Conservation (phyloP, 1,284 basidiomycete genomes). For the Ustilago cynodontis region DNA sequence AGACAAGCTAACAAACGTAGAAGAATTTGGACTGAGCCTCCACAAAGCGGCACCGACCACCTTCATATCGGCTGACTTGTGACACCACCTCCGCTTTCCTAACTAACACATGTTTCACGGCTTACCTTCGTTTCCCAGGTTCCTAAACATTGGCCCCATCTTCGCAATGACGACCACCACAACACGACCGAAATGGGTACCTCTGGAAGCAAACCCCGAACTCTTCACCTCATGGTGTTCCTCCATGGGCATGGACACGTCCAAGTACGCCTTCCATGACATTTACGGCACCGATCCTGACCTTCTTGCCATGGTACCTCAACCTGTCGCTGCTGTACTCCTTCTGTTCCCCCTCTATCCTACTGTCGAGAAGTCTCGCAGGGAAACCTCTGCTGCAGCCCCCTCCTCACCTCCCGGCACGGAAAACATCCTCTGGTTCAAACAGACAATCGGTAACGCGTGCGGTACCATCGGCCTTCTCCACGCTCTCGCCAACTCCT, state of each 20-base stretch:
- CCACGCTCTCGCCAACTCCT: conserved; percentile 66
- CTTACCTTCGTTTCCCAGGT: no score
- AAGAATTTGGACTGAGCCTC: neutral
- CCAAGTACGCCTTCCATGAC: conserved; percentile 72
- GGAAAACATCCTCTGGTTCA: conserved; percentile 58
- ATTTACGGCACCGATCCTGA: conserved; percentile 73
- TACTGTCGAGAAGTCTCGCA: conserved; percentile 44
- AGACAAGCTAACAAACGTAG: neutral
- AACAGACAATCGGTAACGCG: conserved; percentile 69
- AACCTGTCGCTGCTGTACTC: conserved; percentile 72
- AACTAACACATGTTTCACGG: no score
- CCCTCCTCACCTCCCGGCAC: conserved; percentile 19
- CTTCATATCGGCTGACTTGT: neutral
- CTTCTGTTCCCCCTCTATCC: conserved; percentile 73
- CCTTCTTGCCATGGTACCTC: conserved; percentile 71
- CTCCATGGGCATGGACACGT: conserved; percentile 62
- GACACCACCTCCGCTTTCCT: no score
- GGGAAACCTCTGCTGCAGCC: conserved; percentile 42
- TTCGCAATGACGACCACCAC: no score
- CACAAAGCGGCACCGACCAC: conserved; percentile 9
- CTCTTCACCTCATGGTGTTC: conserved; percentile 65
- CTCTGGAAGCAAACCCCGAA: conserved; percentile 69
- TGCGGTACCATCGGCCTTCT: conserved; percentile 70
- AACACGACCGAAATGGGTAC: conserved; percentile 62
- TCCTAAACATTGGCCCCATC: no score